Conservation (phyloP, 2,329 filamentous ascomycete genomes). For the Ascosphaera apis region DNA sequence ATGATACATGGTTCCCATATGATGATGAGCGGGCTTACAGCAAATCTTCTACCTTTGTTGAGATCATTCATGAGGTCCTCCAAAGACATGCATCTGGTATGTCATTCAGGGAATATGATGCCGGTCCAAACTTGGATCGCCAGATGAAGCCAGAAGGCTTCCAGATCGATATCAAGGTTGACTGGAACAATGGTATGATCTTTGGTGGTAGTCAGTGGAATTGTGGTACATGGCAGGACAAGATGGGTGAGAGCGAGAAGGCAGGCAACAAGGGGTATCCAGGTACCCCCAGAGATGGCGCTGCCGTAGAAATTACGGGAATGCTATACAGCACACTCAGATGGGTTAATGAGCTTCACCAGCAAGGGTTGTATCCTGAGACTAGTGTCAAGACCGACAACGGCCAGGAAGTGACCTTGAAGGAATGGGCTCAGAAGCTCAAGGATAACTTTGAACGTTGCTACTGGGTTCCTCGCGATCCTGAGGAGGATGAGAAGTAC, state of each 20-base stretch:
- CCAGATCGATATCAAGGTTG: conserved; percentile 70
- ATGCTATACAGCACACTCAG: conserved; percentile 70
- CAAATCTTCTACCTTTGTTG: conserved; percentile 56
- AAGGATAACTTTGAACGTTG: conserved; percentile 74
- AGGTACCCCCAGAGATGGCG: conserved; percentile 88
- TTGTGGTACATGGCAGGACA: conserved; percentile 99
- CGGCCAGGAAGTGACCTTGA: conserved; percentile 42
- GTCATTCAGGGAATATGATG: conserved; percentile 85
- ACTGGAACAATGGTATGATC: conserved; percentile 77
- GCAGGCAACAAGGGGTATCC: conserved; percentile 84
- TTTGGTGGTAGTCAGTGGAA: conserved; percentile 88
- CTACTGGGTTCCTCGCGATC: conserved; percentile 58
- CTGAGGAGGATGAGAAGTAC: conserved; percentile 49
- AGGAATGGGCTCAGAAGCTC: conserved; percentile 58
- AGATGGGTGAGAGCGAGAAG: conserved; percentile 94
- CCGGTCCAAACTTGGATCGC: conserved; percentile 63
- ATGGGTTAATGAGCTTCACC: conserved; percentile 51
- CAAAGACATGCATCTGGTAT: conserved; percentile 80
- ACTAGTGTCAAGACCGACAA: conserved; percentile 45
- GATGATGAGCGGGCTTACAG: conserved; percentile 74
- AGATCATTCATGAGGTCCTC: conserved; percentile 79
- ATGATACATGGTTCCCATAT: conserved; percentile 78
- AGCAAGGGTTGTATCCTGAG: conserved; percentile 48
- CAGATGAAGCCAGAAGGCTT: conserved; percentile 91
- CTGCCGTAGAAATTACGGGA: conserved; percentile 85